These are phyloP conservation scores for Panus rudis DNA, from an alignment of 768 basidiomycete species.

Conservation along the genomic window DNA sequence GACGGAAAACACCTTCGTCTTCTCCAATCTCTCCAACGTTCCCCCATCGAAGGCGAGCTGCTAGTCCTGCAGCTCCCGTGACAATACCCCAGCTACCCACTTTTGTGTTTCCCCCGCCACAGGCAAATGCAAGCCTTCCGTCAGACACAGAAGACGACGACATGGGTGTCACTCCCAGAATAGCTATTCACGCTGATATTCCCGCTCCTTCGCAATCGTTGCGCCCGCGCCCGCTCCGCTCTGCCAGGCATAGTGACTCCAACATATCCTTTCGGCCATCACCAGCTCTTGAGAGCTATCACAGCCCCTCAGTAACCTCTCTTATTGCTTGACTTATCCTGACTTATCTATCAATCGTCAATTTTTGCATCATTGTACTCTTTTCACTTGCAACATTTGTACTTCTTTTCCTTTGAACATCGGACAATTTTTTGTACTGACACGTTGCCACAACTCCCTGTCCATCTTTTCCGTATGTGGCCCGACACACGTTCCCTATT, in stretches of 20 bases:
- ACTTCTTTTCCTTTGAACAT: background rate
- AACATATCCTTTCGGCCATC: background rate
- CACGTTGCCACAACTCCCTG: background rate
- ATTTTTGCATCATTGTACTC: background rate
- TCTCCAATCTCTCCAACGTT: conserved; percentile 68
- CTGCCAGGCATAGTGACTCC: background rate
- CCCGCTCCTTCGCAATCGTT: no score
- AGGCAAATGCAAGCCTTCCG: no score
- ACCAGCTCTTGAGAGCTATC: background rate
- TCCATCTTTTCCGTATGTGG: no score
- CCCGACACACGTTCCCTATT: background rate
- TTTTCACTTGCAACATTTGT: background rate
- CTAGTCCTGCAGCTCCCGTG: conserved; percentile 42
- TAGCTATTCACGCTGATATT: background rate
- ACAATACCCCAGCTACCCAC: conserved; percentile 59
- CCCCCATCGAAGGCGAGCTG: conserved; percentile 26
- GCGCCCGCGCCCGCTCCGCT: background rate
- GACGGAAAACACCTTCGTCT: conserved; percentile 69
- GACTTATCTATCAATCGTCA: no score
- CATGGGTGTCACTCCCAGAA: conserved; percentile 5
- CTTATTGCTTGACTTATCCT: background rate
- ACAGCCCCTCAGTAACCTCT: background rate
- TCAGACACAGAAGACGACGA: conserved; percentile 24
- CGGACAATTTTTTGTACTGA: background rate
- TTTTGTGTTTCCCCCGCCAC: conserved; percentile 21